A percentile compares a stretch with the other conserved stretches of the same genome.
Evolutionary conservation across 108 stramenopile species (phyloP).

Genomic region (Cyclostephanos tholiformis): DNA sequence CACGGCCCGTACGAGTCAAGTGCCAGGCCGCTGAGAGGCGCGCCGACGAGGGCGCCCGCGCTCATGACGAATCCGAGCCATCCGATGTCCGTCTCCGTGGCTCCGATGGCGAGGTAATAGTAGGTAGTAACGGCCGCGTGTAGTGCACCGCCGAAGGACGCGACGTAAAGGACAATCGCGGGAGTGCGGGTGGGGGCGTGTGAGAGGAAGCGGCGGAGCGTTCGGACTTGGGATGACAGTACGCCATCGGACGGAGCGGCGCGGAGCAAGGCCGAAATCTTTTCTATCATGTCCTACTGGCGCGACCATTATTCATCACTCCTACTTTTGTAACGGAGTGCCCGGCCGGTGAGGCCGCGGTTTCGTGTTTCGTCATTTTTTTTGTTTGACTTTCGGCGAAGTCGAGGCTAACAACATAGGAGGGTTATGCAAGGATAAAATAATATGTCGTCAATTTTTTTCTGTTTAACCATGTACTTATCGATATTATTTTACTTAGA

Average conservation of each 20-base stretch:
- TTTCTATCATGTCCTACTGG: no score
- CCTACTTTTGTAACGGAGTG: not conserved
- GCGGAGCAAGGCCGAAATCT: no score
- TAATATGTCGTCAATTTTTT: no score
- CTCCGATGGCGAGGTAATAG: conserved; percentile 36
- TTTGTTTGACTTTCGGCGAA: no score
- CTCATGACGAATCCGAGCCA: conserved; percentile 36
- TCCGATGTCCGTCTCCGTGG: conserved; percentile 24
- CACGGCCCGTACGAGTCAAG: conserved; percentile 32
- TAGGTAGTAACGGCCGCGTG: conserved; percentile 44
- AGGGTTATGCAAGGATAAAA: no score
- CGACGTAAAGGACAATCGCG: conserved; percentile 25
- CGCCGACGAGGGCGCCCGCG: conserved; percentile 21
- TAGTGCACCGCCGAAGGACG: conserved; percentile 34
- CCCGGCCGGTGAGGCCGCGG: not conserved
- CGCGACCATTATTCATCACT: not conserved
- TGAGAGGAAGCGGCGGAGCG: conserved; percentile 31
- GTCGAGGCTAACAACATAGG: no score
- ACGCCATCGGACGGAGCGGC: conserved; percentile 6
- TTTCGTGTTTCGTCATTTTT: no score
- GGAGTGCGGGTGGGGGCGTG: conserved; percentile 30
- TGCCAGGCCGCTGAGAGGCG: conserved; percentile 15
- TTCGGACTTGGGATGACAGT: conserved; percentile 17
- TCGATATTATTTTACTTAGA: no score
- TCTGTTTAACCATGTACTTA: no score